Evolutionary conservation across 768 basidiomycete genomes (phyloP).

Genomic region (Termitomyces titanicus): DNA sequence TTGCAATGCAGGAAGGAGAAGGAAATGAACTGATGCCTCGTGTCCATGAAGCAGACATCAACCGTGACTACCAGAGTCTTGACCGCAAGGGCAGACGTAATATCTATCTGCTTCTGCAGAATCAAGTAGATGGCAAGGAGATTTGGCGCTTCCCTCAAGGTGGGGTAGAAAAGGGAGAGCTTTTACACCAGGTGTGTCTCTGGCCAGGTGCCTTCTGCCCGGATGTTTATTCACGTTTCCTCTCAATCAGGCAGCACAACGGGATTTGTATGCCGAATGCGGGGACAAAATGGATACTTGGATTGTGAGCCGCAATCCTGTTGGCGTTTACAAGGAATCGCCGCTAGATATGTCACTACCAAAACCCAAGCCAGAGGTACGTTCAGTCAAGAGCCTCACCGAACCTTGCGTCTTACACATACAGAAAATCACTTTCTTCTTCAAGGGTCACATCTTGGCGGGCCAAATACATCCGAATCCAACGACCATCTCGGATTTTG

Average conservation of each 20-base stretch:
- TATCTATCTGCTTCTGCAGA: constrained; percentile 79
- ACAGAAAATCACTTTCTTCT: constrained; percentile 81
- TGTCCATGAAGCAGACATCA: constrained; percentile 55
- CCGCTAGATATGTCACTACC: constrained; percentile 22
- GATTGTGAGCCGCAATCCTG: constrained; percentile 88
- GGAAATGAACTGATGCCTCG: constrained; percentile 62
- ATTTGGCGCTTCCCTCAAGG: constrained; percentile 85
- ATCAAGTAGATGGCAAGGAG: constrained; percentile 41
- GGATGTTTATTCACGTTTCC: not conserved
- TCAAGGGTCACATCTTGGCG: constrained; percentile 89
- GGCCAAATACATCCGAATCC: constrained; percentile 70
- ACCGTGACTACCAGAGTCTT: constrained; percentile 64
- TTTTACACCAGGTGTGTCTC: constrained; percentile 69
- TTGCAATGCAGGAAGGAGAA: constrained; percentile 56
- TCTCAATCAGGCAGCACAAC: constrained; percentile 60
- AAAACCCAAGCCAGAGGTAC: constrained; percentile 33
- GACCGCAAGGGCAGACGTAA: constrained; percentile 84
- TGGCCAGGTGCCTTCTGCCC: not conserved
- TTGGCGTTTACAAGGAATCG: constrained; percentile 68
- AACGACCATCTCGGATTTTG: constrained; percentile 67
- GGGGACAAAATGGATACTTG: constrained; percentile 89
- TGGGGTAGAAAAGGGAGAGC: constrained; percentile 54
- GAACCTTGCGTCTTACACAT: not conserved
- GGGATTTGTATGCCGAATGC: constrained; percentile 66
- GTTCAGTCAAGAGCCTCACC: constrained; percentile 6